Base-by-base conservation (phyloP, 2,329 filamentous ascomycete genomes). In the Pseudocercospora fijiensis region DNA sequence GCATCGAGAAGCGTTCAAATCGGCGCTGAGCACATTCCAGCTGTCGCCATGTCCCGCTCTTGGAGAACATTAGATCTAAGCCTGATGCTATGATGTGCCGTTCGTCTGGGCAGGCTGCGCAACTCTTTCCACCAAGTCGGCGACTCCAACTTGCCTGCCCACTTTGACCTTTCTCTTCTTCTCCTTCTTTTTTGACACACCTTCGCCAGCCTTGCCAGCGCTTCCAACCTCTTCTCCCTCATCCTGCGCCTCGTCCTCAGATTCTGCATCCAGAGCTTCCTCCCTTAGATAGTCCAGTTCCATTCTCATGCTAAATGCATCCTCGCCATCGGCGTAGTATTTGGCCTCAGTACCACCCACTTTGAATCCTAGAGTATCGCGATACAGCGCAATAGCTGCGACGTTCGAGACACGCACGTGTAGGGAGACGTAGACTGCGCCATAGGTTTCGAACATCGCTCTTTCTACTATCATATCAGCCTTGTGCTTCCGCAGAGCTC, bases 251-350 rank as follows among this genome's bases (percentile, higher is more conserved):
- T 56, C 65, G 18, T 72, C 72, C n/a, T 75, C 75, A 76, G 74
- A 78, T 75, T 82, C 77, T 75, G 78, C 73, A 67, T 81, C 75
- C 52, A 76, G 67, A 13, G 90, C 83, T 69, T 83, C 81, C 64
- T 85, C 81, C 60, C 82, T 79, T 51, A 89, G 76, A 57, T 81
- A 79, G 2, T 79, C 78, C 49, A 99, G 84, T 73, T 98, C 90
- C 77, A 96, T 90, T 67, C 88, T 88, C 95, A 99, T 99, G 75
- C 88, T 90, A 76, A 88, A 96, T 41, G 95, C 95, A 81, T 99
- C 92, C 81, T 99, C 95, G 65, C 94, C 94, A 77, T 99, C 95
- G 63, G 95, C 95, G 77, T 99, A 99, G 85, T 96, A 96, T 80
- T 93, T 95, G 56, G 85, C 77, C 79, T 96, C 92, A 10, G 89